A percentile compares a stretch with the other conserved stretches of the same genome.
Conservation (phyloP, 441 rosid species). For the Aleurites moluccanus region DNA sequence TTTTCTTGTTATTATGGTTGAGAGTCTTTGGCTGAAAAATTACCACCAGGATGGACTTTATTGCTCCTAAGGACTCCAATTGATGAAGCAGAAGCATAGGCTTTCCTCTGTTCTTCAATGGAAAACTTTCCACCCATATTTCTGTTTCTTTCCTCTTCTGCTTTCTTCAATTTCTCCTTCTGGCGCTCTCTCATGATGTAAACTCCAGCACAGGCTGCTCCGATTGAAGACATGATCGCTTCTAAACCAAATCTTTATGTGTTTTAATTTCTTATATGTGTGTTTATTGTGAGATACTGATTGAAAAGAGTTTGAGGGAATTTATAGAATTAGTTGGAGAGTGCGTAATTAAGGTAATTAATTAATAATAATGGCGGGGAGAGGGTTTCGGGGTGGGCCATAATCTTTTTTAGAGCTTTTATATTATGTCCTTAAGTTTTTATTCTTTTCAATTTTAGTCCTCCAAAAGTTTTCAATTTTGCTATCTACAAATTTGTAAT, state of each 20-base stretch:
- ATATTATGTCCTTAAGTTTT: too few species aligned
- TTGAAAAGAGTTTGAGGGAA: background rate
- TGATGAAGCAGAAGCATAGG: background rate
- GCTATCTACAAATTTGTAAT: too few species aligned
- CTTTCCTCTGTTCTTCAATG: conserved; percentile 12
- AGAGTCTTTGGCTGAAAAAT: background rate
- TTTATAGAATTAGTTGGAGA: background rate
- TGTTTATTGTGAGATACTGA: background rate
- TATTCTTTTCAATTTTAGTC: too few species aligned
- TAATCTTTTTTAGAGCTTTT: too few species aligned
- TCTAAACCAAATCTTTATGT: background rate
- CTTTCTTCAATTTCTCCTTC: conserved; percentile 42
- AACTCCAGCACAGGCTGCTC: conserved; percentile 39
- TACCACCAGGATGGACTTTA: conserved; percentile 40
- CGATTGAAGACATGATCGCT: conserved; percentile 42
- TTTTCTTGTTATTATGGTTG: conserved; percentile 3
- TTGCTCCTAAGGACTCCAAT: conserved; percentile 7
- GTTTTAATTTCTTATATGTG: background rate
- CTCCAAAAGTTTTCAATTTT: too few species aligned
- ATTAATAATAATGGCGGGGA: too few species aligned
- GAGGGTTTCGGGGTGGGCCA: too few species aligned
- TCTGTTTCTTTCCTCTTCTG: conserved; percentile 22
- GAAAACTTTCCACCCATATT: conserved; percentile 6
- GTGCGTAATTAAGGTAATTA: background rate
- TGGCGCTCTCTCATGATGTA: conserved; percentile 38